A percentile compares a stretch with the other conserved stretches of the same genome.
phyloP scores from a whole-genome alignment of 2,329 filamentous ascomycete genomes.

The Cladosporium cucumerinum region DNA sequence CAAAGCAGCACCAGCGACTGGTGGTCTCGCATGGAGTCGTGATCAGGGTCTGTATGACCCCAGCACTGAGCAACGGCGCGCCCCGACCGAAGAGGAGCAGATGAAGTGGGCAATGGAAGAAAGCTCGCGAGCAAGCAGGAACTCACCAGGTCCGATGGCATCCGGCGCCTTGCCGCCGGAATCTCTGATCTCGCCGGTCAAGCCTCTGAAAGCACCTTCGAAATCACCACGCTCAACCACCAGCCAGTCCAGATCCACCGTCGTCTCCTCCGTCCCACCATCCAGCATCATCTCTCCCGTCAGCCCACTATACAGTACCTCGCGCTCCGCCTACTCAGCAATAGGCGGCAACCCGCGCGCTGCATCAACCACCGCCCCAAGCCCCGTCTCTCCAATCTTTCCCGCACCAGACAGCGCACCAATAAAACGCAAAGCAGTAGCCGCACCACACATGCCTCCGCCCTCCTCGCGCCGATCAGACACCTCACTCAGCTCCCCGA shows the following conservation, averaged over 20 bases:
- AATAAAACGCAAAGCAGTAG: constrained; percentile 12
- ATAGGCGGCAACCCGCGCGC: not conserved
- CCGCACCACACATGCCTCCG: not conserved
- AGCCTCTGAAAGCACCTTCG: not conserved
- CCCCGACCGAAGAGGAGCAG: constrained; percentile 36
- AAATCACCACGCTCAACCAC: not conserved
- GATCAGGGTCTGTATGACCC: constrained; percentile 36
- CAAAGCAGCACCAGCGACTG: constrained; percentile 54
- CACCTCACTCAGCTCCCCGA: constrained; percentile 17
- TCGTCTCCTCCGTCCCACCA: constrained; percentile 2
- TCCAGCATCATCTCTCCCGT: constrained; percentile 11
- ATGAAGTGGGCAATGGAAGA: constrained; percentile 37
- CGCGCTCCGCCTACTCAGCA: not conserved
- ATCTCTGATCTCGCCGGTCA: constrained; percentile 19
- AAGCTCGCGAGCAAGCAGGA: constrained; percentile 21
- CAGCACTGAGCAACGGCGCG: constrained; percentile 12
- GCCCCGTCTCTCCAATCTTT: constrained; percentile 16
- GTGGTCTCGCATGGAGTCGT: constrained; percentile 36
- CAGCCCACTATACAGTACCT: constrained; percentile 4
- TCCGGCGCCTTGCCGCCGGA: constrained; percentile 13
- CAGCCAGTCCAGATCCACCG: not conserved
- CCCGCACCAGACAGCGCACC: constrained; percentile 9
- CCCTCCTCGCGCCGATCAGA: constrained; percentile 18
- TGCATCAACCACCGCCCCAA: constrained; percentile 5
- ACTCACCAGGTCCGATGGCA: not conserved